Base-by-base conservation (phyloP, 2,329 filamentous ascomycete genomes). In the Colletotrichum gigasporum region DNA sequence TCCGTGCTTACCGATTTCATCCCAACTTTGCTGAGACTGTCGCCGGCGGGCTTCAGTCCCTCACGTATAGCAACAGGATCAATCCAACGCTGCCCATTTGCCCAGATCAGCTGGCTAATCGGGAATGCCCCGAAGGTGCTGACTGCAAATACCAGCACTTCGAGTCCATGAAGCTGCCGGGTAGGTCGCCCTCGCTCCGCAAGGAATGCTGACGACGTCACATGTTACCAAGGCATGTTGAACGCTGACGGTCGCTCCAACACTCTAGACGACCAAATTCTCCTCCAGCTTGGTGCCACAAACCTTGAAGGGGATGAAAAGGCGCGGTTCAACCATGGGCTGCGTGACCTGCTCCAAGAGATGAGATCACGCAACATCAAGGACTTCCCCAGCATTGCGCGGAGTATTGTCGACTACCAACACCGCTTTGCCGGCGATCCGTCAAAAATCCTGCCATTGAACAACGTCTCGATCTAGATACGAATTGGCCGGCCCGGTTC, bases 51-150 rank as follows among this genome's bases (percentile, higher is more conserved):
- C 90, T 94, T 73, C 90, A 91, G 74, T 98, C 96, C 68, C 84
- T 96, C 81, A 98, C 94, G 42, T 98, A 95, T 80, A 97, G 93
- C 80, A 92, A 97, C 78, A 90, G 90, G 70, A 97, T 99, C 78
- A 89, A 97, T 74, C 84, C 89, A 22, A 83, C 87, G 65, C 89
- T 86, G 70, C 86, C 87, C 66, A 74, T 98, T 50, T 99, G 96
- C 77, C 90, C 88, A 35, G 90, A 87, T 71, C 92, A 97, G 76
- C 80, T 92, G 67, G 83, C 84, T 48, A 89, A 89, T 54, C 88
- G 88, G 65, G 81, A 83, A 69, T 98, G 96, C 68, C 77, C 85
- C 28, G 90, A 90, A 69, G 92, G 94, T 73, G 75, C 80, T 63
- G 82, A 86, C 57, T 99, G 96, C 79, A 80, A 87, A 59, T 90